Base-by-base conservation (phyloP, 1,284 basidiomycete species). In the Cutaneotrichosporon spelunceum region DNA sequence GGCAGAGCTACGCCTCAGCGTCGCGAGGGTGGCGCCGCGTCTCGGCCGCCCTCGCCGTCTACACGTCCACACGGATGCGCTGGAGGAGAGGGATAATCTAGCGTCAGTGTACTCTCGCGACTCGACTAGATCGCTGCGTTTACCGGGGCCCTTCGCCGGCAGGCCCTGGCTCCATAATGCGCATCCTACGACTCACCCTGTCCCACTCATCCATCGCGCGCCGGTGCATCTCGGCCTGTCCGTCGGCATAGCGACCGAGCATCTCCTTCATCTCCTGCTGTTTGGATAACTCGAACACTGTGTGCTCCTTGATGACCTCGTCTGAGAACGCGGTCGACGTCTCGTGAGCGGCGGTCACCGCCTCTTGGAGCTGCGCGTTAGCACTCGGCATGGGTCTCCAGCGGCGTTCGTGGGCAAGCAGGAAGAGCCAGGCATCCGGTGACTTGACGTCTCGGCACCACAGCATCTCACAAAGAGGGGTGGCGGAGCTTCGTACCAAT, bases 251-350 rank as follows among this genome's bases (percentile, higher is more conserved):
- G 61, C 88, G 87, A 7, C 85, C 85, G 11, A 99, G 78, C 83
- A 97, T 87, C 72, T 94, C 91, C 80, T 95, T 96, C 90, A 98
- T 90, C 81, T 99, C 95, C 53, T 87, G 84, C 72, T 92, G 88
- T 77, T 97, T 98, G 7, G 88, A 87, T 63, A 87, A 83, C 72
- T 95, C 91, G 80, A 98, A 99, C 60, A 93, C 83, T 21, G 84
- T 81, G 78, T 97, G 92, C 79, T 99, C 95, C 57, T 88, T 84
- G 33, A 96, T 80, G 13, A 94, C 94, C 78, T 96, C 91, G 62
- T 93, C 88, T 67, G 91, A 95, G 79, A 99, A 98, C 2, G 91
- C 91, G 68, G 92, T 91, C 0, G 90, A 93, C 0, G 94, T 96
- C 74, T 97, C 93, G 71, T 97, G 93, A 0, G 95, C 91, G 4